Percentiles rank a stretch among this genome's conserved stretches.
These are phyloP conservation scores for Lasiodiplodia hormozganensis DNA, from an alignment of 2,329 filamentous ascomycete genomes.

Conservation along the genomic window DNA sequence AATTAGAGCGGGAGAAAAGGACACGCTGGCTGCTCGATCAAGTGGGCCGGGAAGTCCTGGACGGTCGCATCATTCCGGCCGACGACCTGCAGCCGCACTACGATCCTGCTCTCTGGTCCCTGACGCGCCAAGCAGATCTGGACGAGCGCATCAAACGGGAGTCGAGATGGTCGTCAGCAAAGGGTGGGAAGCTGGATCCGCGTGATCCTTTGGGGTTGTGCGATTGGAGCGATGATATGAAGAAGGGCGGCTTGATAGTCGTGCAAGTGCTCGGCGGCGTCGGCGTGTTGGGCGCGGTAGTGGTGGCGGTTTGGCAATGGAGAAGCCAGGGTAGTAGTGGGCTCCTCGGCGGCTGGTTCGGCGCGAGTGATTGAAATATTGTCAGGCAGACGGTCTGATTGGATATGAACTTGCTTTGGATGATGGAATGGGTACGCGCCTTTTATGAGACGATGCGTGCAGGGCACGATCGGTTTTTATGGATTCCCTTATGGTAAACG, in stretches of 20 bases:
- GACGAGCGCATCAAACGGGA: constrained; percentile 43
- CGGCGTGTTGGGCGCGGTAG: constrained; percentile 75
- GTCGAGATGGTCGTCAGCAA: constrained; percentile 34
- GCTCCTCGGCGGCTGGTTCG: constrained; percentile 13
- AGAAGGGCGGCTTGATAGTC: constrained; percentile 68
- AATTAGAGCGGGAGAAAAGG: constrained; percentile 65
- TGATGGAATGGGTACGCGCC: neutral
- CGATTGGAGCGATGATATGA: constrained; percentile 70
- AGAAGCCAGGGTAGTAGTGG: constrained; percentile 6
- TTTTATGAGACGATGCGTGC: neutral
- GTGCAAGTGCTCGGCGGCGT: constrained; percentile 77
- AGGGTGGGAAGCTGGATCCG: constrained; percentile 52
- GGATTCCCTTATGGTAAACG: neutral
- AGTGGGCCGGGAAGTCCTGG: constrained; percentile 67
- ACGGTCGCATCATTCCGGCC: constrained; percentile 40
- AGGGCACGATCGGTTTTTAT: neutral
- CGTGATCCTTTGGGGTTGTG: constrained; percentile 83
- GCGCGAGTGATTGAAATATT: neutral
- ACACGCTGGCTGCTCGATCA: constrained; percentile 75
- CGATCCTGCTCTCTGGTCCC: constrained; percentile 13
- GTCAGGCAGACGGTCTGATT: neutral
- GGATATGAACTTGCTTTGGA: neutral
- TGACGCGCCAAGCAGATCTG: constrained; percentile 37
- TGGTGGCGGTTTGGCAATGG: constrained; percentile 52
- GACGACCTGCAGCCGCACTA: constrained; percentile 29